Evolutionary conservation across 2,329 filamentous ascomycete genomes (phyloP).

Genomic region (Hortaea werneckii): DNA sequence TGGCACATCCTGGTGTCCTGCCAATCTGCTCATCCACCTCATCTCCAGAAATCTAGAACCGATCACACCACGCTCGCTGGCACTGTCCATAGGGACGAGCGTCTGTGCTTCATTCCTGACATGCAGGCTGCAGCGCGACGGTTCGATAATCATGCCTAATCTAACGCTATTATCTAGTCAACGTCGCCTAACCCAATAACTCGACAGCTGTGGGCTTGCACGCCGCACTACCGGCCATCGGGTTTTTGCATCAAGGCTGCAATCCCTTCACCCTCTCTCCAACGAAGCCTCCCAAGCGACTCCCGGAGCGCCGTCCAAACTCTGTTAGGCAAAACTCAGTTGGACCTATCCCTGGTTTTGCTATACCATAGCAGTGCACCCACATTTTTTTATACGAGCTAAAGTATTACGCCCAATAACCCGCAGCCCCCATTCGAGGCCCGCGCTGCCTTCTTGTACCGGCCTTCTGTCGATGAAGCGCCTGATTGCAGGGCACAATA

Average conservation of each 20-base stretch:
- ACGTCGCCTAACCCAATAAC: too few relatives aligned
- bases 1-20: not conserved
- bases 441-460: not conserved
- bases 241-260: too few relatives aligned
- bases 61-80: not conserved
- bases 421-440: not conserved
- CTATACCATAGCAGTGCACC: not conserved
- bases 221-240: too few relatives aligned
- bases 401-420: not conserved
- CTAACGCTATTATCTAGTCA: not conserved
- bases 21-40: not conserved
- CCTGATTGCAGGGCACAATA: not conserved
- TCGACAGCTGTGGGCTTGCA: too few relatives aligned
- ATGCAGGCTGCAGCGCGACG: not conserved
- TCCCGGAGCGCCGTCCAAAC: not conserved
- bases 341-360: not conserved
- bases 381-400: constrained; percentile 1
- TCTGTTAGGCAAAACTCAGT: not conserved
- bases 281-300: not conserved
- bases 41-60: not conserved
- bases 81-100: not conserved
- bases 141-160: not conserved
- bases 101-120: not conserved
- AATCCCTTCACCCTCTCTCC: too few relatives aligned
- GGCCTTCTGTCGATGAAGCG: not conserved